Evolutionary conservation across 345 rosid species (phyloP).

Genomic region (Angophora floribunda): DNA sequence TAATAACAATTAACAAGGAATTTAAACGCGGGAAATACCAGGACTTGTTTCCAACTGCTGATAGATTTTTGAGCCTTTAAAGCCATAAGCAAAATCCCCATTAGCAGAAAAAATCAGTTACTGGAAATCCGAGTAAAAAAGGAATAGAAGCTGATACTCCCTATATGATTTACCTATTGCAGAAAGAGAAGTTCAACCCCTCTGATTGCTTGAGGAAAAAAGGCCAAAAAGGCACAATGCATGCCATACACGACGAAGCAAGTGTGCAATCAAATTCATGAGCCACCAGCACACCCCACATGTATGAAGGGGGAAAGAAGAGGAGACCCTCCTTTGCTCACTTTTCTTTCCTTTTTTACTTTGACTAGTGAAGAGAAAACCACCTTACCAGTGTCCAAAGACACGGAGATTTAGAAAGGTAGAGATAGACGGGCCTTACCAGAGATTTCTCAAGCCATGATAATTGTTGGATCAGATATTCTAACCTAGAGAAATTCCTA

Average conservation of each 20-base stretch:
- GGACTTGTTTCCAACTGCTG: slow-evolving; percentile 76
- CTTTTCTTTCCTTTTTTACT: not conserved
- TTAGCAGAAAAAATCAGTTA: slow-evolving; percentile 40
- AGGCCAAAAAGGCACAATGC: slow-evolving; percentile 19
- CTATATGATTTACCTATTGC: slow-evolving; percentile 42
- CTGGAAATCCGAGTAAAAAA: slow-evolving; percentile 34
- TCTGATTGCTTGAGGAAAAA: slow-evolving; percentile 43
- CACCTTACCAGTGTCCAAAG: not conserved
- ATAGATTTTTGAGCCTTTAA: slow-evolving; percentile 71
- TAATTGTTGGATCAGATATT: not conserved
- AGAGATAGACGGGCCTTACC: not conserved
- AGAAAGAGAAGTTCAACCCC: slow-evolving; percentile 42
- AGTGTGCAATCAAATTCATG: not conserved
- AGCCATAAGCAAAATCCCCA: slow-evolving; percentile 50
- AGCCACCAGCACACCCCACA: not conserved
- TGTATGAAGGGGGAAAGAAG: not conserved
- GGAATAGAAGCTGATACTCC: slow-evolving; percentile 41
- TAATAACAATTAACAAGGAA: slow-evolving; percentile 13
- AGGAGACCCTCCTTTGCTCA: not conserved
- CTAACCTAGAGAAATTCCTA: not conserved
- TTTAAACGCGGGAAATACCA: slow-evolving; percentile 50
- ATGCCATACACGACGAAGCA: not conserved
- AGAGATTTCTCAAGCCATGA: not conserved
- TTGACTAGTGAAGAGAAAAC: slow-evolving; percentile 4
- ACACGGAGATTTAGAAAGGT: not conserved